phyloP scores from a whole-genome alignment of 306 rosid genomes.

The Sophora flavescens region DNA sequence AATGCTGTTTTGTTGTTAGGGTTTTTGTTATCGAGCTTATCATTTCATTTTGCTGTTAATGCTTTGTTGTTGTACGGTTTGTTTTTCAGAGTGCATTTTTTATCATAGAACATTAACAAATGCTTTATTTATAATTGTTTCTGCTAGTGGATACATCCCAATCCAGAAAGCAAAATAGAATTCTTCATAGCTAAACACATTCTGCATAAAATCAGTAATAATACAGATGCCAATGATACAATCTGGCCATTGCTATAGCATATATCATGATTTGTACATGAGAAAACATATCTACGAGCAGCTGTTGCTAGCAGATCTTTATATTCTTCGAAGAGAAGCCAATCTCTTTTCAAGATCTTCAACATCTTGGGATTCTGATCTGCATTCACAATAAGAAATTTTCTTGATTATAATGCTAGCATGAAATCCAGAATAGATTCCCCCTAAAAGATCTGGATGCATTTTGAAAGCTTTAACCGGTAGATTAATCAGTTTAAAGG shows the following conservation, averaged over 20 bases:
- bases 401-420: background rate
- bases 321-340: conserved; percentile 87
- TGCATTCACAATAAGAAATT: conserved; percentile 45
- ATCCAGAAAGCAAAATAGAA: conserved; percentile 9
- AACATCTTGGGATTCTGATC: conserved; percentile 73
- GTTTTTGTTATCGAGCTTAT: too few relatives aligned
- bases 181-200: conserved; percentile 27
- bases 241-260: conserved; percentile 27
- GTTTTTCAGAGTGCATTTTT: background rate
- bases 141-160: conserved; percentile 24
- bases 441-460: background rate
- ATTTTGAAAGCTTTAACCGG: conserved; percentile 15
- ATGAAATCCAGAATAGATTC: background rate
- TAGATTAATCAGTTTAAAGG: background rate
- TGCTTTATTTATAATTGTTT: background rate
- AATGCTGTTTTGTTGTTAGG: too few relatives aligned
- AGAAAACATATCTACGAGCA: conserved; percentile 26
- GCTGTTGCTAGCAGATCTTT: conserved; percentile 35
- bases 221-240: conserved; percentile 31
- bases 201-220: background rate
- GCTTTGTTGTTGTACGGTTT: background rate
- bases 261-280: conserved; percentile 51
- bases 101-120: background rate
- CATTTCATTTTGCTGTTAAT: too few relatives aligned
- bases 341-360: conserved; percentile 93